phyloP scores from a whole-genome alignment of 1,139 yeast species.

The Oligophagozyma castellii region DNA sequence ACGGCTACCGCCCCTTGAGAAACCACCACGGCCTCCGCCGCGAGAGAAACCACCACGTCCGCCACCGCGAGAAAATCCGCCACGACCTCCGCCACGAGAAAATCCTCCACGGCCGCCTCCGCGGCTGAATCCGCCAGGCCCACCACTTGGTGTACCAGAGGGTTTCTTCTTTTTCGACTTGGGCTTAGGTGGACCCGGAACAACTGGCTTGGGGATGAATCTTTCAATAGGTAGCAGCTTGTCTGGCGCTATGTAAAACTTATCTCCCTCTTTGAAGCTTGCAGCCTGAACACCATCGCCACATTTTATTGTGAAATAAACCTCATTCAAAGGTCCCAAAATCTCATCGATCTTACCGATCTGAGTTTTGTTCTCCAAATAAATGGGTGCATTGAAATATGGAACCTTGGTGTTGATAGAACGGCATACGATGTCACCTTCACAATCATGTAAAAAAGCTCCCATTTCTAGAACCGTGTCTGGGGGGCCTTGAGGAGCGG shows the following conservation, averaged over 20 bases:
- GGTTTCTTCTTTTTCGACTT: conserved; percentile 39
- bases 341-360: conserved; percentile 98
- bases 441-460: conserved; percentile 78
- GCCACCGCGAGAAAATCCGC: conserved; percentile 30
- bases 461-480: conserved; percentile 94
- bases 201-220: conserved; percentile 86
- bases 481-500: conserved; percentile 47
- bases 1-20: conserved; percentile 11
- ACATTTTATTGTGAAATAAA: conserved; percentile 89
- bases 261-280: conserved; percentile 90
- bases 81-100: conserved; percentile 30
- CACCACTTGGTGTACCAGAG: conserved; percentile 34
- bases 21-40: conserved; percentile 17
- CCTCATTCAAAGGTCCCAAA: conserved; percentile 93
- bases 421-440: conserved; percentile 94
- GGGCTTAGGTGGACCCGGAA: conserved; percentile 65
- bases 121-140: conserved; percentile 35
- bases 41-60: conserved; percentile 14
- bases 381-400: conserved; percentile 97
- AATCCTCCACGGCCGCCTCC: conserved; percentile 39
- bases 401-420: conserved; percentile 91
- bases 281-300: conserved; percentile 90
- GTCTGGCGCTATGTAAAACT: conserved; percentile 89
- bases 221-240: conserved; percentile 91
- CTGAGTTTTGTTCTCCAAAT: conserved; percentile 85